A percentile compares a stretch with the other conserved stretches of the same genome.
Evolutionary conservation across 129 eudicot species (phyloP).

Genomic region (Tagetes erecta): DNA sequence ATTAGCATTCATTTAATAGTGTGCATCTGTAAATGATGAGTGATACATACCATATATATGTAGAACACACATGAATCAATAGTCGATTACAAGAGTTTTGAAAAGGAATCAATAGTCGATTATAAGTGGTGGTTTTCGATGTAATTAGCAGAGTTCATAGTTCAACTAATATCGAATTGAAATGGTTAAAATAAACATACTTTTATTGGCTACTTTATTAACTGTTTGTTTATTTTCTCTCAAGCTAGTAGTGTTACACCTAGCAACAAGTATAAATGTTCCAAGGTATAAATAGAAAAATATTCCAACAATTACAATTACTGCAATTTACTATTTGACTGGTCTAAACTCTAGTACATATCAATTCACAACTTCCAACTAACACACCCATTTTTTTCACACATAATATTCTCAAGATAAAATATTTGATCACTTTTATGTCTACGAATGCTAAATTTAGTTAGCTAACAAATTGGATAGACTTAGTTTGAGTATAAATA

Average conservation of each 20-base stretch:
- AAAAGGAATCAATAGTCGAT: background rate
- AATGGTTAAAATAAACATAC: background rate
- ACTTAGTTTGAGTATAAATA: background rate
- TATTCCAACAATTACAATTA: background rate
- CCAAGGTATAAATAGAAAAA: slow-evolving; percentile 11
- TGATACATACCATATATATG: background rate
- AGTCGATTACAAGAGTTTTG: slow-evolving; percentile 2
- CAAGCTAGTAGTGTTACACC: background rate
- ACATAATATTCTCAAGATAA: background rate
- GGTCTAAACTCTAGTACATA: background rate
- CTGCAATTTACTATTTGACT: background rate
- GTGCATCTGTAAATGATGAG: background rate
- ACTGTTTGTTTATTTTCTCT: background rate
- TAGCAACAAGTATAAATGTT: background rate
- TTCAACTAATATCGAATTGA: background rate
- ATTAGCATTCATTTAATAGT: background rate
- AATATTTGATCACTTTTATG: background rate
- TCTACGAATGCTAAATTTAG: background rate
- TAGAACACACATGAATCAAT: slow-evolving; percentile 5
- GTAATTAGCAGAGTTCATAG: slow-evolving; percentile 1
- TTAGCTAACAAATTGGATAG: background rate
- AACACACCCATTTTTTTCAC: background rate
- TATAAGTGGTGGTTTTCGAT: background rate
- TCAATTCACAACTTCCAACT: background rate
- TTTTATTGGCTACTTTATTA: background rate